Evolutionary conservation across 495 filamentous ascomycete species (phyloP).

Genomic region (Xylaria intraflava): DNA sequence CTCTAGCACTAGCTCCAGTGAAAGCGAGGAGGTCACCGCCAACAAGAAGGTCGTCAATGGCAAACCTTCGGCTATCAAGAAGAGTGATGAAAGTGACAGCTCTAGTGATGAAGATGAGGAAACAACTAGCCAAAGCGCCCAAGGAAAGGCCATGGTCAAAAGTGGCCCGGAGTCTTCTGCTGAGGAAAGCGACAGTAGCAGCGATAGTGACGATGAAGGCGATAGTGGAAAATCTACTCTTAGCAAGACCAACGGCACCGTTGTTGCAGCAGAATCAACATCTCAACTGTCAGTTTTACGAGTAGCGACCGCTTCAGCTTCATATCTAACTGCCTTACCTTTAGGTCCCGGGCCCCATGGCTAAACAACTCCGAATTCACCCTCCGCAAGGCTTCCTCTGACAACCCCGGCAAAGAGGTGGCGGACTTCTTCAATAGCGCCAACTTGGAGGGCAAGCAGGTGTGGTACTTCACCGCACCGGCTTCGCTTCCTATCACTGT

Average conservation of each 20-base stretch:
- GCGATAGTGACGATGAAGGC: conserved; percentile 27
- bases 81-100: conserved; percentile 10
- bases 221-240: conserved; percentile 19
- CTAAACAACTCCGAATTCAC: conserved; percentile 26
- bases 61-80: background rate
- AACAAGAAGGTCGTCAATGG: background rate
- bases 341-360: conserved; percentile 20
- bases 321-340: background rate
- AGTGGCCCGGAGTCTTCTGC: background rate
- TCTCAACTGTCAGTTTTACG: conserved; percentile 16
- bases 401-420: conserved; percentile 26
- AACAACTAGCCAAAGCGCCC: background rate
- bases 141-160: background rate
- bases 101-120: conserved; percentile 13
- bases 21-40: conserved; percentile 5
- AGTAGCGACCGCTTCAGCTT: background rate
- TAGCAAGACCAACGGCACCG: conserved; percentile 21
- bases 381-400: conserved; percentile 30
- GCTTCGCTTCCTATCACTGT: conserved; percentile 44
- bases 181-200: conserved; percentile 19
- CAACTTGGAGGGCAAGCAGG: conserved; percentile 41
- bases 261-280: background rate
- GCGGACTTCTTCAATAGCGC: conserved; percentile 35
- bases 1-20: conserved; percentile 11
- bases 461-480: conserved; percentile 47